Evolutionary conservation across 2,329 filamentous ascomycete species (phyloP).

Genomic region (Elsinoe arachidis): DNA sequence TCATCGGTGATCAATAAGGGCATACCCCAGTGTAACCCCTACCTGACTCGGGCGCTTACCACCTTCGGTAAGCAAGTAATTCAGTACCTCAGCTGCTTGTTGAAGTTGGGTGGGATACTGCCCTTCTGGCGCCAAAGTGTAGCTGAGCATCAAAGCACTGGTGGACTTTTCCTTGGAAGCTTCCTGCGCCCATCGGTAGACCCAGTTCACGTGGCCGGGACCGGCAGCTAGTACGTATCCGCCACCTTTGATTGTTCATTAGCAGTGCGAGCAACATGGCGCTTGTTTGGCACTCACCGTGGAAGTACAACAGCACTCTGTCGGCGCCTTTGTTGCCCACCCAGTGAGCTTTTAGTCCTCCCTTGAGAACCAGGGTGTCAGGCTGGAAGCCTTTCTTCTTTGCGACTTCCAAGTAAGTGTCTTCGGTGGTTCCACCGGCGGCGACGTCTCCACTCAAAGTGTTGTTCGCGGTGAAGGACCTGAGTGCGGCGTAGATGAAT

Average conservation of each 20-base stretch:
- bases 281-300: constrained; percentile 28
- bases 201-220: constrained; percentile 42
- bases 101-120: constrained; percentile 42
- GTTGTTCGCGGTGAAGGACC: constrained; percentile 16
- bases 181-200: constrained; percentile 36
- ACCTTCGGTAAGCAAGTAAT: constrained; percentile 33
- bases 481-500: constrained; percentile 4
- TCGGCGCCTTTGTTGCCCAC: constrained; percentile 33
- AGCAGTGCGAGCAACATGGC: neutral
- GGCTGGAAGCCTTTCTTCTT: constrained; percentile 30
- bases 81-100: constrained; percentile 38
- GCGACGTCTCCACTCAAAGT: constrained; percentile 20
- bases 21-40: constrained; percentile 15
- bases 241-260: constrained; percentile 36
- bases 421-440: constrained; percentile 25
- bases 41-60: constrained; percentile 29
- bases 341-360: constrained; percentile 40
- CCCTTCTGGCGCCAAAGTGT: constrained; percentile 45
- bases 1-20: constrained; percentile 3
- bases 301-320: constrained; percentile 40
- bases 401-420: constrained; percentile 29
- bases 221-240: constrained; percentile 46
- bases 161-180: constrained; percentile 32
- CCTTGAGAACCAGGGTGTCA: constrained; percentile 30
- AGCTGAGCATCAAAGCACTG: constrained; percentile 46